phyloP scores from a whole-genome alignment of 139 green algal genomes.

The Bryopsis sp. region DNA sequence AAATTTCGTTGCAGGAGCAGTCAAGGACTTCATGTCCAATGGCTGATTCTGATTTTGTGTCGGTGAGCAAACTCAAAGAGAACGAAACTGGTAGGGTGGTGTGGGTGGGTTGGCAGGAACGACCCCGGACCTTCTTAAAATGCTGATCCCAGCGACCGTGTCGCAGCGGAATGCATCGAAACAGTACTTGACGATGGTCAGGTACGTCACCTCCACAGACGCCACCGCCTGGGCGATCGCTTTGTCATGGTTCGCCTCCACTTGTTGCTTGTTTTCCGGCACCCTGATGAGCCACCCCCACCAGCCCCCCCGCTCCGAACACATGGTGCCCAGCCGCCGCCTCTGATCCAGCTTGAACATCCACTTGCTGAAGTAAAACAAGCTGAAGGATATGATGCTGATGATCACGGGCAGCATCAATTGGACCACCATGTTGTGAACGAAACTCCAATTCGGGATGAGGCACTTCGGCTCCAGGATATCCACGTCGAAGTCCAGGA shows the following conservation, averaged over 20 bases:
- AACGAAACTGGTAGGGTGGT: no score
- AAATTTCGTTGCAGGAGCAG: no score
- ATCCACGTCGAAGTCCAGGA: constrained; percentile 19
- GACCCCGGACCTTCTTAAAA: constrained; percentile 1
- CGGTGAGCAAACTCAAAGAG: no score
- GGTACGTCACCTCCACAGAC: constrained; percentile 4
- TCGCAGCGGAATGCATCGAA: constrained; percentile 12
- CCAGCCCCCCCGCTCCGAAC: no score
- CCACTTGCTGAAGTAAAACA: no score
- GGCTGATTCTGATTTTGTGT: no score
- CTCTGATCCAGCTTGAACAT: no score
- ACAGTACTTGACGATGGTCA: constrained; percentile 12
- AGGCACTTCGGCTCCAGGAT: constrained; percentile 15
- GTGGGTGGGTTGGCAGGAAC: no score
- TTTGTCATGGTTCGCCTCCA: background rate
- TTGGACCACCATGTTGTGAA: constrained; percentile 11
- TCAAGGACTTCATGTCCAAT: no score
- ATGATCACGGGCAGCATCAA: constrained; percentile 12
- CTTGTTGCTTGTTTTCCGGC: background rate
- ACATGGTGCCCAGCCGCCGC: no score
- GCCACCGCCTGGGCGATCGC: background rate
- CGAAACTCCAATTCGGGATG: background rate
- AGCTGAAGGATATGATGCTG: background rate
- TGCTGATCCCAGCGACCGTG: background rate
- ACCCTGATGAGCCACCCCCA: no score